Evolutionary conservation across 2,329 filamentous ascomycete species (phyloP).

Genomic region (Talaromyces rugulosus): DNA sequence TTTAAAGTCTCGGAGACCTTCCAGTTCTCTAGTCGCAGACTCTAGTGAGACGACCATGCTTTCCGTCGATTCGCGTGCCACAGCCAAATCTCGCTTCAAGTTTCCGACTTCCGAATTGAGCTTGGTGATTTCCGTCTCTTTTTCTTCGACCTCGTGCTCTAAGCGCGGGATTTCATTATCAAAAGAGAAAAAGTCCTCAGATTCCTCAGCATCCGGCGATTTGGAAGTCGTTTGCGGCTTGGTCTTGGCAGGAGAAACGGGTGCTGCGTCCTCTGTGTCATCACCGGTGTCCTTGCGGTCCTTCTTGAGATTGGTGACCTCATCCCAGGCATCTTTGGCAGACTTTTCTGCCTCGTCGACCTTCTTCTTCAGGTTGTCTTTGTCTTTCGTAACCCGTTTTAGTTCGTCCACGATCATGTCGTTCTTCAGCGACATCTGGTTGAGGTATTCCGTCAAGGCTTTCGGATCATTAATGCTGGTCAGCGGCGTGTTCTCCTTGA

Average conservation of each 20-base stretch:
- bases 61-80: slow-evolving; percentile 65
- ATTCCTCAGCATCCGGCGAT: slow-evolving; percentile 31
- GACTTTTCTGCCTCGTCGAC: slow-evolving; percentile 64
- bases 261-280: slow-evolving; percentile 12
- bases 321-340: slow-evolving; percentile 58
- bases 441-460: slow-evolving; percentile 83
- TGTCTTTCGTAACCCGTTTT: slow-evolving; percentile 78
- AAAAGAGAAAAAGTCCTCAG: slow-evolving; percentile 85
- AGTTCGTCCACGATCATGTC: slow-evolving; percentile 94
- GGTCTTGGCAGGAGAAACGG: slow-evolving; percentile 13
- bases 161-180: slow-evolving; percentile 80
- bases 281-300: slow-evolving; percentile 28
- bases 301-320: slow-evolving; percentile 55
- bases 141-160: slow-evolving; percentile 68
- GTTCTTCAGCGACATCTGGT: slow-evolving; percentile 76
- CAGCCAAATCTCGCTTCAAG: slow-evolving; percentile 66
- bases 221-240: slow-evolving; percentile 19
- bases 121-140: slow-evolving; percentile 64
- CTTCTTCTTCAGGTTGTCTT: slow-evolving; percentile 74
- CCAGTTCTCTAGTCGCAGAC: slow-evolving; percentile 61
- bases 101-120: slow-evolving; percentile 65
- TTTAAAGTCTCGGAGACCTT: slow-evolving; percentile 50
- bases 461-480: slow-evolving; percentile 82
- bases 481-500: slow-evolving; percentile 89
- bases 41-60: slow-evolving; percentile 65